A percentile compares a stretch with the other conserved stretches of the same genome.
Evolutionary conservation across 805 yeast genomes (phyloP).

Genomic region (Kuraishia cidri): DNA sequence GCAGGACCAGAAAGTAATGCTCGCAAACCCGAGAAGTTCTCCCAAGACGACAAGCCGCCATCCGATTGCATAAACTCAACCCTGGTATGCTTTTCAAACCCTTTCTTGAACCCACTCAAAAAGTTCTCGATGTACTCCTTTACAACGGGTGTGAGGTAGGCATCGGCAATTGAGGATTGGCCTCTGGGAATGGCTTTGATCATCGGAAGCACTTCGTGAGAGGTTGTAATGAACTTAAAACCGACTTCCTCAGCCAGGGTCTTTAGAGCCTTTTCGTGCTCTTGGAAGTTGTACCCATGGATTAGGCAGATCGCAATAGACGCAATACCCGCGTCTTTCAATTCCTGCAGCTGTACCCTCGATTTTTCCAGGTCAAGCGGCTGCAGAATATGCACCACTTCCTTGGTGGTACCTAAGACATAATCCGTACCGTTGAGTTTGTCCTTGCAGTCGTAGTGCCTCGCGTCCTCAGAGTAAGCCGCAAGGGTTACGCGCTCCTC

Average conservation of each 20-base stretch:
- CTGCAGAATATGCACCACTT: slow-evolving; percentile 26
- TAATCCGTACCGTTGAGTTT: slow-evolving; percentile 11
- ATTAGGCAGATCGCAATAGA: slow-evolving; percentile 25
- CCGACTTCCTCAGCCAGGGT: slow-evolving; percentile 33
- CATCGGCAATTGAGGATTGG: slow-evolving; percentile 30
- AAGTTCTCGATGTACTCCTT: slow-evolving; percentile 26
- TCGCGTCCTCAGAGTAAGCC: slow-evolving; percentile 70
- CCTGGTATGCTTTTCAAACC: slow-evolving; percentile 15
- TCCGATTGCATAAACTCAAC: slow-evolving; percentile 86
- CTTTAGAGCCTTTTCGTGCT: slow-evolving; percentile 24
- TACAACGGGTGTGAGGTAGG: slow-evolving; percentile 31
- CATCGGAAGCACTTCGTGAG: slow-evolving; percentile 25
- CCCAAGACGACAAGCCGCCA: slow-evolving; percentile 87
- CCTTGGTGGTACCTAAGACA: slow-evolving; percentile 28
- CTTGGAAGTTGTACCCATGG: slow-evolving; percentile 26
- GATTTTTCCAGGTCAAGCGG: slow-evolving; percentile 18
- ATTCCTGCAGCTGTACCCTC: slow-evolving; percentile 10
- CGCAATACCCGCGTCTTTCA: slow-evolving; percentile 17
- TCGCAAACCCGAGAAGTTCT: slow-evolving; percentile 74
- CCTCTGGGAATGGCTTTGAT: slow-evolving; percentile 27
- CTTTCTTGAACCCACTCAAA: slow-evolving; percentile 20
- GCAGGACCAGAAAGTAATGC: slow-evolving; percentile 96
- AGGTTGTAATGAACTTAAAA: slow-evolving; percentile 17
- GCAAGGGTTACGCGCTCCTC: slow-evolving; percentile 88
- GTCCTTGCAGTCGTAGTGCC: slow-evolving; percentile 24